Evolutionary conservation across 441 rosid genomes (phyloP), one percentile per base, ranked within the genome.

Genomic region (Daphne laureola): DNA sequence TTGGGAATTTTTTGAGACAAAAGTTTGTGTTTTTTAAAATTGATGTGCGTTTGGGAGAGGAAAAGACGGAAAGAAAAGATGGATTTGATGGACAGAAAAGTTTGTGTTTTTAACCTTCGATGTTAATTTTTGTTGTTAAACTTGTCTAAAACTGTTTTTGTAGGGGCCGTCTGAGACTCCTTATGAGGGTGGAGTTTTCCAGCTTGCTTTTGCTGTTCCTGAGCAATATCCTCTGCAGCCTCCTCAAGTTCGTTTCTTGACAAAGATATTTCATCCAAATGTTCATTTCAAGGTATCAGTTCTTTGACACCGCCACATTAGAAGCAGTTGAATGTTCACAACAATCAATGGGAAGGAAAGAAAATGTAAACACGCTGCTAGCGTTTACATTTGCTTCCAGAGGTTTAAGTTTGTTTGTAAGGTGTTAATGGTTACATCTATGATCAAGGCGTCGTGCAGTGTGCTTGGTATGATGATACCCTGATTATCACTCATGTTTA

Each of bases 121-220:
- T 21, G 25, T 21, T 15, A 46, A 46, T 21, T 51, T 27, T 50
- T 57, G 58, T 59, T 26, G 49, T 17, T 14, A 63, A 43, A 67
- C 51, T 25, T 51, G 35, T 46, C 38, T 46, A 35, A 9, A 14
- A 18, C 44, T 36, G 46, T 14, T 18, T 18, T 14, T 54, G 3
- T 61, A 93, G 97, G 97, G 97, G 44, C 96, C 99, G 23, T 85
- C 96, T 0, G 97, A 93, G 75, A 93, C 99, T 54, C 99, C 97
- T 43, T 93, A 70, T 53, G 99, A 93, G 65, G 97, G 97, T 26
- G 99, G 99, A 51, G 85, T 90, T 9, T 93, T 93, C 81, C 95
- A 93, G 74, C 95, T 90, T 61, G 93, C 88, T 4, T 87, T 90
- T 64, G 75, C 97, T 55, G 94, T 93, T 63, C 99, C 99, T 14